Percentiles rank a stretch among this genome's conserved stretches.
Evolutionary conservation across 1,139 yeast genomes (phyloP).

Genomic region (Yamadazyma atlantica): DNA sequence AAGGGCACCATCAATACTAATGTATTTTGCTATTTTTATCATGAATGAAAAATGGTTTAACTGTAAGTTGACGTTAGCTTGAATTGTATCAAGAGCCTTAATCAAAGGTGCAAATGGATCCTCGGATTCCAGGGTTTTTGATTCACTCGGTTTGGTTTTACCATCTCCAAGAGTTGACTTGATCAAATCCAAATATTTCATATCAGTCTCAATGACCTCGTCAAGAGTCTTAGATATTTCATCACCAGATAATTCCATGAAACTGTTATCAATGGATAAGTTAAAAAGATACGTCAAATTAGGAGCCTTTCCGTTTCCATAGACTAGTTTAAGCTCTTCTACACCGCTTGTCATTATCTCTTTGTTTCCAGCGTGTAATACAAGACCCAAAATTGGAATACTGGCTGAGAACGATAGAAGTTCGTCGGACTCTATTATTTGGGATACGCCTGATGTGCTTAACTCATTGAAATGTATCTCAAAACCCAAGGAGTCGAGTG

Average conservation of each 20-base stretch:
- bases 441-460: slow-evolving; percentile 6
- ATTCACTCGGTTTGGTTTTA: too few species aligned
- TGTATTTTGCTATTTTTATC: slow-evolving; percentile 20
- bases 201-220: slow-evolving; percentile 19
- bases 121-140: too few species aligned
- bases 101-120: neutral
- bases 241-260: slow-evolving; percentile 7
- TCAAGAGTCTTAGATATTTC: slow-evolving; percentile 9
- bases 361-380: neutral
- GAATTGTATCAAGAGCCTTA: slow-evolving; percentile 8
- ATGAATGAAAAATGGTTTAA: slow-evolving; percentile 23
- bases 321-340: slow-evolving; percentile 5
- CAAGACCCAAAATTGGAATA: neutral
- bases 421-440: slow-evolving; percentile 5
- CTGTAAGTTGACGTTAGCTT: slow-evolving; percentile 18
- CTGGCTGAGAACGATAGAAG: slow-evolving; percentile 6
- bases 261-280: slow-evolving; percentile 5
- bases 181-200: slow-evolving; percentile 16
- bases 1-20: slow-evolving; percentile 13
- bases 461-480: slow-evolving; percentile 9
- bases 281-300: slow-evolving; percentile 4
- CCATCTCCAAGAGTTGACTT: neutral
- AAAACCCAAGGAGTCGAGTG: slow-evolving; percentile 13
- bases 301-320: slow-evolving; percentile 4
- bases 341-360: slow-evolving; percentile 3